Percentiles rank a stretch among this genome's conserved stretches.
Conservation (phyloP, 2,329 filamentous ascomycete genomes). For the Zopfia rhizophila region DNA sequence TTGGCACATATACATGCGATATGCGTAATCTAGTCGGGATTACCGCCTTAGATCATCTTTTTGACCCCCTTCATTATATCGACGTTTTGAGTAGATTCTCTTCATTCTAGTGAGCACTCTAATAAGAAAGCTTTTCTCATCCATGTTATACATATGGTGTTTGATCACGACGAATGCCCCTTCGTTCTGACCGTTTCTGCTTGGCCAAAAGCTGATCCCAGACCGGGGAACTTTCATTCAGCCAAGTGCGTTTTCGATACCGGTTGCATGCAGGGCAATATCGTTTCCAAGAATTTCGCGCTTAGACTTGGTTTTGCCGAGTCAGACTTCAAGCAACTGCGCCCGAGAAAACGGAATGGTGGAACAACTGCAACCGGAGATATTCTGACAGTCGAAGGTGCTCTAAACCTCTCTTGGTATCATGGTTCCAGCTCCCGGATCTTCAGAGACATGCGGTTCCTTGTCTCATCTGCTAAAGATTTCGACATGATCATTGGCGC, state of each 20-base stretch:
- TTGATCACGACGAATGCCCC: constrained; percentile 1
- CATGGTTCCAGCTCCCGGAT: constrained; percentile 4
- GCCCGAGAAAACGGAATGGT: constrained; percentile 3
- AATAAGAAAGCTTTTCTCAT: too few species aligned
- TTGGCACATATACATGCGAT: too few species aligned
- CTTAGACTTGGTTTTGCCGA: constrained; percentile 4
- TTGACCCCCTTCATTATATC: too few species aligned
- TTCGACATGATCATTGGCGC: constrained; percentile 10
- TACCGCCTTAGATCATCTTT: too few species aligned
- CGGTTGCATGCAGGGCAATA: constrained; percentile 9
- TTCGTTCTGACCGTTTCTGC: constrained; percentile 10
- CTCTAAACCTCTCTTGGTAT: constrained; percentile 14
- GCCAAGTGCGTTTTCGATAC: constrained; percentile 14
- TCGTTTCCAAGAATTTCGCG: constrained; percentile 10
- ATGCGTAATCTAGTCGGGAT: too few species aligned
- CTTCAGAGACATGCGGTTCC: constrained; percentile 14
- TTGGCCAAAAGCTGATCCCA: background rate
- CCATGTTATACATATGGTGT: too few species aligned
- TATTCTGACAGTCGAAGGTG: background rate
- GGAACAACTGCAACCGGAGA: constrained; percentile 4
- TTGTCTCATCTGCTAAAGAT: constrained; percentile 4
- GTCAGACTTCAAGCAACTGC: constrained; percentile 5
- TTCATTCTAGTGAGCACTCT: too few species aligned
- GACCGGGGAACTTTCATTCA: background rate
- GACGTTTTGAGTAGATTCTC: too few species aligned